Conservation (phyloP, 2,329 filamentous ascomycete species). For the Graphiopsis chlorocephala region DNA sequence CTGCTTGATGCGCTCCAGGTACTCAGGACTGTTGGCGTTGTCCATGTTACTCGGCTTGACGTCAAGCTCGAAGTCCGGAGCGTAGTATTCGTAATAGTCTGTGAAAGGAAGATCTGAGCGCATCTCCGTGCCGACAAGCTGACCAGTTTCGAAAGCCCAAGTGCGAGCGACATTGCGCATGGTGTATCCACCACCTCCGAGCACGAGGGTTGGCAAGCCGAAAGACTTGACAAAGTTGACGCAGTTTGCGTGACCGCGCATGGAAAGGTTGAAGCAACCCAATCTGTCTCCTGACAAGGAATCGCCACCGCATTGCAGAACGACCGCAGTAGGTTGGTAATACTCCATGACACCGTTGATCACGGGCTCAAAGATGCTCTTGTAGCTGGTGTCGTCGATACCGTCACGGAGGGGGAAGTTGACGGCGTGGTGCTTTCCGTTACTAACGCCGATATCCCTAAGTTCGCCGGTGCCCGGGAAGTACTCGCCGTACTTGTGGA, state of each 20-base stretch:
- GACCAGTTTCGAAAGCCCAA: slow-evolving; percentile 67
- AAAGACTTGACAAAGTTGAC: slow-evolving; percentile 68
- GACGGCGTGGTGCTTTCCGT: slow-evolving; percentile 65
- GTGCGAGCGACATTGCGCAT: slow-evolving; percentile 65
- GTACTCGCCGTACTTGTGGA: slow-evolving; percentile 72
- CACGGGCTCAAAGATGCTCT: slow-evolving; percentile 66
- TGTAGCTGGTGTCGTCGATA: slow-evolving; percentile 66
- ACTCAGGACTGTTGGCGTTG: slow-evolving; percentile 66
- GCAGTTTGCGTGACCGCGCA: slow-evolving; percentile 68
- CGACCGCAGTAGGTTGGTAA: slow-evolving; percentile 65
- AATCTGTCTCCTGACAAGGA: slow-evolving; percentile 65
- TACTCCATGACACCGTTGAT: slow-evolving; percentile 68
- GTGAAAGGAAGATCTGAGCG: slow-evolving; percentile 85
- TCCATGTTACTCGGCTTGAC: slow-evolving; percentile 71
- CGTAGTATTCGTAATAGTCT: slow-evolving; percentile 86
- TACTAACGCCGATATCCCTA: slow-evolving; percentile 65
- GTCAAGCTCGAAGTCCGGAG: slow-evolving; percentile 67
- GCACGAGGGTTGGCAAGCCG: slow-evolving; percentile 61
- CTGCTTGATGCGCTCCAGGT: slow-evolving; percentile 64
- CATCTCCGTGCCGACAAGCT: slow-evolving; percentile 81
- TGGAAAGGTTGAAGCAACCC: slow-evolving; percentile 68
- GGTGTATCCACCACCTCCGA: slow-evolving; percentile 68
- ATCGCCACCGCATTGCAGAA: slow-evolving; percentile 67
- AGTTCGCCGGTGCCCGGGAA: slow-evolving; percentile 69
- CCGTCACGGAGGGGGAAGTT: slow-evolving; percentile 69